Evolutionary conservation across 2,329 filamentous ascomycete genomes (phyloP).

Genomic region (Aspergillus alliaceus): DNA sequence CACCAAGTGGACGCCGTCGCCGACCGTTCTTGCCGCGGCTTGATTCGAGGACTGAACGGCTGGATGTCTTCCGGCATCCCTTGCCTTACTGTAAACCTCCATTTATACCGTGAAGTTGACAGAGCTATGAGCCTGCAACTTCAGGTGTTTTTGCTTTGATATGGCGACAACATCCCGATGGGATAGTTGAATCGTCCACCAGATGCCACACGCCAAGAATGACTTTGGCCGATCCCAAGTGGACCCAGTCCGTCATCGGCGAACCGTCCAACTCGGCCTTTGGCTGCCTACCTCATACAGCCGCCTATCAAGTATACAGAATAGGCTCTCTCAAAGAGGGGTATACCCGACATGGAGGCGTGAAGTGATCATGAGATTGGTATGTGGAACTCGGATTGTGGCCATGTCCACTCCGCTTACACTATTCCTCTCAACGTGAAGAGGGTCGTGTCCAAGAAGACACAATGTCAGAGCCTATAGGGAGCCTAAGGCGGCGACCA

Average conservation of each 20-base stretch:
- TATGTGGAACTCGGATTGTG: neutral
- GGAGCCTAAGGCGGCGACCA: no score
- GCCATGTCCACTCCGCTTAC: neutral
- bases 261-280: slow-evolving; percentile 6
- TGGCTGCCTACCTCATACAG: neutral
- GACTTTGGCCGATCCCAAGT: neutral
- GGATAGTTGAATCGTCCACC: neutral
- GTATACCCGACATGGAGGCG: neutral
- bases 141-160: neutral
- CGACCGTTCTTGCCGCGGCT: slow-evolving; percentile 30
- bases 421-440: no score
- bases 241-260: slow-evolving; percentile 4
- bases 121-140: neutral
- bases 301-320: neutral
- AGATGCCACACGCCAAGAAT: neutral
- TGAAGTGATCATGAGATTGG: neutral
- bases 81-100: neutral
- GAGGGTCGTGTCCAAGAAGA: no score
- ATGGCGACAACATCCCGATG: neutral
- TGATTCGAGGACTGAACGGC: slow-evolving; percentile 14
- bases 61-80: neutral
- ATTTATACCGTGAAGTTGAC: neutral
- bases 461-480: no score
- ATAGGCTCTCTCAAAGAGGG: no score
- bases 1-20: slow-evolving; percentile 40